phyloP scores from a whole-genome alignment of 139 green algal species.

The Chlamydomonas sp. region DNA sequence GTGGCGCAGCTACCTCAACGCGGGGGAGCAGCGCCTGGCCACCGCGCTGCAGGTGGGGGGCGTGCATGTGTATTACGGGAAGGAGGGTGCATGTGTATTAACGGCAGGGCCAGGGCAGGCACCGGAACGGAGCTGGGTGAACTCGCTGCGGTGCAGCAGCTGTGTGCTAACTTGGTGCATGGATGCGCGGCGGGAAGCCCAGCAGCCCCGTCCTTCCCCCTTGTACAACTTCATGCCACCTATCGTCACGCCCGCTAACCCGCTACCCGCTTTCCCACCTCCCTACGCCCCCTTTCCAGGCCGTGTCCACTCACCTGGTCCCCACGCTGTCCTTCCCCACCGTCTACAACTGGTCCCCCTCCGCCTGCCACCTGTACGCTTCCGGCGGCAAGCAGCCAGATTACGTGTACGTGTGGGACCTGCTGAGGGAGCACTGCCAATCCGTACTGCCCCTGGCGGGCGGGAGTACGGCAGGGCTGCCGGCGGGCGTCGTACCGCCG shows the following conservation, averaged over 20 bases:
- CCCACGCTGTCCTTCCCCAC: constrained; percentile 41
- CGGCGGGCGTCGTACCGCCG: neutral
- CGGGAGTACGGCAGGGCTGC: neutral
- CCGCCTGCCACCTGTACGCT: constrained; percentile 53
- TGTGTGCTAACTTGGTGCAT: too few relatives aligned
- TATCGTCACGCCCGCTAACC: neutral
- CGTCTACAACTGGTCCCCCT: constrained; percentile 46
- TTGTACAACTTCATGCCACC: too few relatives aligned
- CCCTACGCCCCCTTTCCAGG: neutral
- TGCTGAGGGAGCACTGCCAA: constrained; percentile 47
- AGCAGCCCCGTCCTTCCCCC: too few relatives aligned
- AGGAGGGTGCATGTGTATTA: neutral
- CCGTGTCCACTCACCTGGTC: constrained; percentile 47
- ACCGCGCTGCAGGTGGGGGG: constrained; percentile 74
- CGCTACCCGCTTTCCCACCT: neutral
- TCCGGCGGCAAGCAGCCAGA: constrained; percentile 62
- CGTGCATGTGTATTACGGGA: neutral
- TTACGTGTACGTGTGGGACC: constrained; percentile 66
- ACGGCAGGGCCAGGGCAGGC: neutral
- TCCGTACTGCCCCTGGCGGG: constrained; percentile 3
- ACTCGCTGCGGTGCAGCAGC: too few relatives aligned
- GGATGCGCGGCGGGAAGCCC: too few relatives aligned
- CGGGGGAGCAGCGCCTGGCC: constrained; percentile 68
- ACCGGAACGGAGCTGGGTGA: too few relatives aligned
- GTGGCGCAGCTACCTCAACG: constrained; percentile 75